These are phyloP conservation scores for Amoebophrya sp. DNA, from an alignment of 169 alveolate genomes.

Conservation along the genomic window DNA sequence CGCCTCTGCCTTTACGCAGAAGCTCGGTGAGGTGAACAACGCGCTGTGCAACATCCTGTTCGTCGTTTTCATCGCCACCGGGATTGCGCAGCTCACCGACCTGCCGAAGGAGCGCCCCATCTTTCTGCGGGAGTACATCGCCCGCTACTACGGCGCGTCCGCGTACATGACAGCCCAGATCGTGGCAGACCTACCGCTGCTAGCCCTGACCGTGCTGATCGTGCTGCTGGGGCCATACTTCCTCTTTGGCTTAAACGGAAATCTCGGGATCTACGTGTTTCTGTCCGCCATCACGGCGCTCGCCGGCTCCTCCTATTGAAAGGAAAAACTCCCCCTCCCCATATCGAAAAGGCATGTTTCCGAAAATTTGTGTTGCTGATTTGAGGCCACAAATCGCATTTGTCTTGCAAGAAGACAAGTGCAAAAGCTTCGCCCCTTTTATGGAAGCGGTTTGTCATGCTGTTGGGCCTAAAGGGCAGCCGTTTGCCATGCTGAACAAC, in stretches of 20 bases:
- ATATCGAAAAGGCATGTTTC: no score
- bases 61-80: background rate
- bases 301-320: no score
- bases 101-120: background rate
- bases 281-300: background rate
- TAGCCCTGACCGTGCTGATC: background rate
- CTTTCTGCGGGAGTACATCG: background rate
- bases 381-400: no score
- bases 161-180: background rate
- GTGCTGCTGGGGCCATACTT: background rate
- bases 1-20: background rate
- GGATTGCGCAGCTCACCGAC: background rate
- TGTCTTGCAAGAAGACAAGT: no score
- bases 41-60: background rate
- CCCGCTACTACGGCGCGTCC: background rate
- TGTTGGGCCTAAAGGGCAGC: no score
- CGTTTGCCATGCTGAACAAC: no score
- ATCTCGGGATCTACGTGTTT: background rate
- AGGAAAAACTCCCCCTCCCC: no score
- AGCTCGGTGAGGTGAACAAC: background rate
- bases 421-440: no score
- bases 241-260: background rate
- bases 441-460: no score
- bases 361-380: no score
- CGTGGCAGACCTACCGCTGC: background rate